phyloP scores from a whole-genome alignment of 768 basidiomycete species.

The Melanogaster broomeanus region DNA sequence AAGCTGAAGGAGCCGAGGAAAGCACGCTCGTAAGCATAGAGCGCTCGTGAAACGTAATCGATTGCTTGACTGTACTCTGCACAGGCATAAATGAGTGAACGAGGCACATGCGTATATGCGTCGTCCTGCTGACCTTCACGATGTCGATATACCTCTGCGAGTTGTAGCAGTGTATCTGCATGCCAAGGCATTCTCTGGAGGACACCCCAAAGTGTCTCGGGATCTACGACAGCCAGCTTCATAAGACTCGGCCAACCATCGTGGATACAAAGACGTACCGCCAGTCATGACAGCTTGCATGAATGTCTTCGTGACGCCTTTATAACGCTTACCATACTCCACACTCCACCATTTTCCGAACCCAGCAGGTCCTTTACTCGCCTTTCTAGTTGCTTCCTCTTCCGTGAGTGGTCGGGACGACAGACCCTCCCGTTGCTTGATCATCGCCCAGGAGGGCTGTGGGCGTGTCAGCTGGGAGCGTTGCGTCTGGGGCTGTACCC shows the following conservation, averaged over 20 bases:
- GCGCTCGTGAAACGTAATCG: constrained; percentile 87
- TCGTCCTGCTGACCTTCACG: constrained; percentile 67
- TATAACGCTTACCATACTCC: constrained; percentile 84
- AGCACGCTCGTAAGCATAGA: constrained; percentile 91
- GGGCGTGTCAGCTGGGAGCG: constrained; percentile 80
- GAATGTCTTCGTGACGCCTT: constrained; percentile 77
- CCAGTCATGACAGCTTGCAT: constrained; percentile 80
- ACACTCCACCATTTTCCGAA: constrained; percentile 90
- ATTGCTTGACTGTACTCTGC: constrained; percentile 81
- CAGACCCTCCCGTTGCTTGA: constrained; percentile 69
- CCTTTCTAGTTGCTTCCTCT: constrained; percentile 52
- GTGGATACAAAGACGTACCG: constrained; percentile 47
- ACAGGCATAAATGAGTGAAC: constrained; percentile 1
- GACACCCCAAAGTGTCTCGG: constrained; percentile 74
- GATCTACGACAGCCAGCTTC: constrained; percentile 48
- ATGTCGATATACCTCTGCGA: constrained; percentile 48
- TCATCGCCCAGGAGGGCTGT: constrained; percentile 73
- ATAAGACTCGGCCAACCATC: not conserved
- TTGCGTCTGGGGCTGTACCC: constrained; percentile 35
- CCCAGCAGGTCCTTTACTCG: constrained; percentile 38
- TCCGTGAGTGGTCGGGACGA: constrained; percentile 58
- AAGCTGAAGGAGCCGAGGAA: constrained; percentile 88
- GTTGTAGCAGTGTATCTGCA: constrained; percentile 70
- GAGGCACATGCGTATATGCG: not conserved
- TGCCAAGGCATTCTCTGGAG: constrained; percentile 87